Evolutionary conservation across 148 eudicot genomes (phyloP), one percentile per base, ranked within the genome.

Genomic region (Chenopodium album): DNA sequence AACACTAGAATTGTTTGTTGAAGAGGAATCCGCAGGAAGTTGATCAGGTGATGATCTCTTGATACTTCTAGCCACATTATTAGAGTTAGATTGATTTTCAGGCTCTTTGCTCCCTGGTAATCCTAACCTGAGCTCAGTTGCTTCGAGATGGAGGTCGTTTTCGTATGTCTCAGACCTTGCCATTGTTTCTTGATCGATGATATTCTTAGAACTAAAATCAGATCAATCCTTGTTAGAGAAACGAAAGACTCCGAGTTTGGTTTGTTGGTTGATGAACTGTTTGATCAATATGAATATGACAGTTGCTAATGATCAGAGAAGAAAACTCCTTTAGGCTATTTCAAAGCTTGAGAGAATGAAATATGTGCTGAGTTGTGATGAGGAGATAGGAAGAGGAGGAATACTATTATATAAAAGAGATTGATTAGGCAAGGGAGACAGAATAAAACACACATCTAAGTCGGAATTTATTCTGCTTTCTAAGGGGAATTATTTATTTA

Each of bases 121-220:
- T 31, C 93, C 95, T 83, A 92, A 81, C 82, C 95, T 85, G 60
- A 92, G 79, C 85, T 92, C 93, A 4, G 95, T 90, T 56, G 90
- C 95, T 79, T 87, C 81, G n/a, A 92, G 87, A 79, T 91, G 80
- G 34, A 85, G 76, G 79, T 82, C 85, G 65, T 75, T 71, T 54
- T 79, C 88, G 64, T 59, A 85, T 67, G 67, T 82, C 56, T 79
- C 48, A 44, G 85, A 77, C 8, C 80, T 81, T 84, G 86, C 90
- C 90, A 88, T 88, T 46, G 78, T 76, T 71, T 56, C 6, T 34
- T 4, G 31, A 23, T 73, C 52, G 65, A 60, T 29, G 4, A 60
- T 41, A 41, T 76, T n/a, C 71, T 65, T 22, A 20, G 9, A 23
- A 6, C 78, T 54, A 73, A 37, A 76, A 64, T 80, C 77, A 80